phyloP scores from a whole-genome alignment of 441 rosid genomes.

The Pelargonium hybrid region DNA sequence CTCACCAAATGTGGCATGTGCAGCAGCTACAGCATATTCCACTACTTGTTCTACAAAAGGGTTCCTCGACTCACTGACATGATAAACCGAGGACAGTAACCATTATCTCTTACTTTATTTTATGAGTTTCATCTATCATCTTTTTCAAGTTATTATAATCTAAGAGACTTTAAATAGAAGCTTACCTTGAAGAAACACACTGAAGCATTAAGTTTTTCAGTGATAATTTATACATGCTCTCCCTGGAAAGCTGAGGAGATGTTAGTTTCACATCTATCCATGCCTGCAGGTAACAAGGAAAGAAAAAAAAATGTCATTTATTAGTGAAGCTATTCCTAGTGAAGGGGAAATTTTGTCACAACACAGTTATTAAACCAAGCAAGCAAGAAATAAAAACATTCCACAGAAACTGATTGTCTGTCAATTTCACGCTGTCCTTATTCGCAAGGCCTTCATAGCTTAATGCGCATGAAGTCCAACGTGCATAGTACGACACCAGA shows the following conservation, averaged over 20 bases:
- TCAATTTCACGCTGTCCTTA: background rate
- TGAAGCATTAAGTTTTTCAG: constrained; percentile 54
- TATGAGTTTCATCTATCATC: background rate
- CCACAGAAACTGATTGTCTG: background rate
- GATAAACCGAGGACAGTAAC: constrained; percentile 4
- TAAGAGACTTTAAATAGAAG: constrained; percentile 14
- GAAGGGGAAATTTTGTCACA: too few species aligned
- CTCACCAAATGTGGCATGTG: constrained; percentile 38
- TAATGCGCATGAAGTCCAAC: too few species aligned
- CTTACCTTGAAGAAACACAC: constrained; percentile 59
- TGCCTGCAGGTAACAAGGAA: too few species aligned
- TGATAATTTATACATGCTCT: constrained; percentile 67
- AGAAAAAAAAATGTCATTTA: constrained; percentile 29
- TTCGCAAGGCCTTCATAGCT: too few species aligned
- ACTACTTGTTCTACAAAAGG: constrained; percentile 84
- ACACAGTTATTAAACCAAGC: background rate
- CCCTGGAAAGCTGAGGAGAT: constrained; percentile 87
- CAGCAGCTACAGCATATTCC: constrained; percentile 78
- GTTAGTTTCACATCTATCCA: constrained; percentile 64
- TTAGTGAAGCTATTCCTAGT: constrained; percentile 26
- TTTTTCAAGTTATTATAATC: background rate
- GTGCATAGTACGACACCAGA: background rate
- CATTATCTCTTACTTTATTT: background rate
- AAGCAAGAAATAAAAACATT: background rate
- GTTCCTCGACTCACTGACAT: constrained; percentile 64